These are phyloP conservation scores for Aureobasidium namibiae DNA, from an alignment of 2,329 filamentous ascomycete species.

Conservation along the genomic window DNA sequence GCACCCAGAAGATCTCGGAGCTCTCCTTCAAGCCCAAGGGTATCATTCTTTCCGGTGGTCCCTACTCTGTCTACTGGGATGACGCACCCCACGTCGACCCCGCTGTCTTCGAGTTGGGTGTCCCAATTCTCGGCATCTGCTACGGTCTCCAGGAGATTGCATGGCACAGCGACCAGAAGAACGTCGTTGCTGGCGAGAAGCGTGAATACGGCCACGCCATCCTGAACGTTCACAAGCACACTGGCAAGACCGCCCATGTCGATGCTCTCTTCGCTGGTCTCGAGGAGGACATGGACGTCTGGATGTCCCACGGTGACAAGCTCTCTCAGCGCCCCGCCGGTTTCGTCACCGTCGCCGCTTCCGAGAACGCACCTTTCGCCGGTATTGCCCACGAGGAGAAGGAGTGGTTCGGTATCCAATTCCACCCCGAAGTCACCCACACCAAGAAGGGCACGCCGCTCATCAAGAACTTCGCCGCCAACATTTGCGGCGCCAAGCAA, in stretches of 20 bases:
- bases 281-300: conserved; percentile 62
- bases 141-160: conserved; percentile 66
- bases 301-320: conserved; percentile 90
- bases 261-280: conserved; percentile 73
- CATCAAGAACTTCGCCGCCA: conserved; percentile 73
- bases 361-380: conserved; percentile 68
- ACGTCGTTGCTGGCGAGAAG: conserved; percentile 59
- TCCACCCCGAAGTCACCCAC: conserved; percentile 79
- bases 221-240: conserved; percentile 51
- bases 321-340: conserved; percentile 62
- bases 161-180: conserved; percentile 55
- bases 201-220: conserved; percentile 65
- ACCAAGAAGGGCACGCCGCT: conserved; percentile 62
- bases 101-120: conserved; percentile 66
- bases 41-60: conserved; percentile 67
- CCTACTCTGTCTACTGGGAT: conserved; percentile 72
- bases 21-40: conserved; percentile 74
- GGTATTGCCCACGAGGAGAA: conserved; percentile 65
- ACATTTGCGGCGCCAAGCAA: conserved; percentile 67
- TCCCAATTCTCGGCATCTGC: conserved; percentile 56
- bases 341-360: conserved; percentile 67
- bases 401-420: conserved; percentile 75
- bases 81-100: conserved; percentile 74
- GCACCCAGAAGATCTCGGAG: conserved; percentile 71
- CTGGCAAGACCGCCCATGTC: conserved; percentile 51